phyloP scores from a whole-genome alignment of 768 basidiomycete genomes.

The Leccinum subtestaceum region DNA sequence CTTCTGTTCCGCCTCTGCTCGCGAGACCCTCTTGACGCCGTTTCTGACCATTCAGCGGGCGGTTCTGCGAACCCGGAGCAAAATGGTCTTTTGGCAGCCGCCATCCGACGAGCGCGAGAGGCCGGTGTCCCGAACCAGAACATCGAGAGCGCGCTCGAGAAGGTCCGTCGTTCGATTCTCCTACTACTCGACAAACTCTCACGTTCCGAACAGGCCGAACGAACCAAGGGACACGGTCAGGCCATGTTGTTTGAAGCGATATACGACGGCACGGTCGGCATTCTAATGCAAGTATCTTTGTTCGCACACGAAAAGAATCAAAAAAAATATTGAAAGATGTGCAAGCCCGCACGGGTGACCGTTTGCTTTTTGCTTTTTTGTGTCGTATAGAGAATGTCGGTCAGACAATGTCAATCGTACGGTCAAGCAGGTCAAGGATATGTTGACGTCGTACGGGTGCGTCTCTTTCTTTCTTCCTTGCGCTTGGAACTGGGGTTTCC shows the following conservation, averaged over 20 bases:
- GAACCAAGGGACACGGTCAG: conserved; percentile 48
- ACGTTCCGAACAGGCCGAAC: conserved; percentile 39
- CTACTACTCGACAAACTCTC: not conserved
- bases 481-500: too few species aligned
- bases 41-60: conserved; percentile 40
- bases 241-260: conserved; percentile 60
- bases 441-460: conserved; percentile 48
- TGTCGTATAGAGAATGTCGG: conserved; percentile 47
- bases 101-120: conserved; percentile 54
- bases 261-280: conserved; percentile 53
- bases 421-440: conserved; percentile 52
- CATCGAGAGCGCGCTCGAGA: conserved; percentile 58
- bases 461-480: not conserved
- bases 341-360: not conserved
- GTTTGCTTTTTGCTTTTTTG: not conserved
- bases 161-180: conserved; percentile 33
- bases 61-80: conserved; percentile 53
- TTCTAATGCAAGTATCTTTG: conserved; percentile 53
- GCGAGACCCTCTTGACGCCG: not conserved
- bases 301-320: too few species aligned
- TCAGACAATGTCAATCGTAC: conserved; percentile 68
- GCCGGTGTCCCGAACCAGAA: conserved; percentile 67
- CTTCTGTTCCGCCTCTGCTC: not conserved
- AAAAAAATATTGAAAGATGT: not conserved
- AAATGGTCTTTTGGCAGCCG: conserved; percentile 52